Evolutionary conservation across 805 yeast species (phyloP).

Genomic region (Candida germanica): DNA sequence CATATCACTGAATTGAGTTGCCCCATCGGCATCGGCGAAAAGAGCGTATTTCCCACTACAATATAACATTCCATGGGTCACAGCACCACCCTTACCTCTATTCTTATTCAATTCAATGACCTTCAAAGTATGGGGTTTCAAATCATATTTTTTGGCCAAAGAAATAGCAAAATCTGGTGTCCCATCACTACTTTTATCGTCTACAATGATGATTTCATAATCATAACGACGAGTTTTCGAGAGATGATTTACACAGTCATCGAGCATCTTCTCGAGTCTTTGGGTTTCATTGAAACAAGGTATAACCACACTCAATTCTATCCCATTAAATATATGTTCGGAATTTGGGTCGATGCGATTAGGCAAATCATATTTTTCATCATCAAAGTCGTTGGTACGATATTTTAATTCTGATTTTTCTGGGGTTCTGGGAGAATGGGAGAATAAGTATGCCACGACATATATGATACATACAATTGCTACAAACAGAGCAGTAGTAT

Average conservation of each 20-base stretch:
- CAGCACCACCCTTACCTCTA: slow-evolving; percentile 90
- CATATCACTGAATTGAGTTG: slow-evolving; percentile 76
- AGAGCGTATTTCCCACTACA: slow-evolving; percentile 69
- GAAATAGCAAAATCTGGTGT: slow-evolving; percentile 70
- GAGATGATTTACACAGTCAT: slow-evolving; percentile 62
- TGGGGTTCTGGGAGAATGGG: slow-evolving; percentile 64
- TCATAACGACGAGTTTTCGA: slow-evolving; percentile 26
- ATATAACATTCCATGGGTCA: slow-evolving; percentile 83
- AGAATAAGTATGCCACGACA: slow-evolving; percentile 41
- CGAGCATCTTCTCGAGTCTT: slow-evolving; percentile 68
- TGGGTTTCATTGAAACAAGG: slow-evolving; percentile 91
- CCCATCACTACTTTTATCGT: slow-evolving; percentile 86
- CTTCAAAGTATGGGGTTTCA: slow-evolving; percentile 59
- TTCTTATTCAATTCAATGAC: slow-evolving; percentile 69
- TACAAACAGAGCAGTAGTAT: too few species aligned
- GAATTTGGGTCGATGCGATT: slow-evolving; percentile 23
- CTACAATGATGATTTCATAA: slow-evolving; percentile 83
- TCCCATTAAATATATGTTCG: slow-evolving; percentile 25
- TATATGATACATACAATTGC: slow-evolving; percentile 39
- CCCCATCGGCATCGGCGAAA: slow-evolving; percentile 98
- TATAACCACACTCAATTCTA: slow-evolving; percentile 72
- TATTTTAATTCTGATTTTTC: slow-evolving; percentile 52
- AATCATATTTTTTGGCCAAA: slow-evolving; percentile 48
- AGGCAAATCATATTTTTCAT: slow-evolving; percentile 31
- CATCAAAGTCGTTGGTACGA: slow-evolving; percentile 42